Conservation (phyloP, 2,329 filamentous ascomycete species). For the Colletotrichum abscissum region DNA sequence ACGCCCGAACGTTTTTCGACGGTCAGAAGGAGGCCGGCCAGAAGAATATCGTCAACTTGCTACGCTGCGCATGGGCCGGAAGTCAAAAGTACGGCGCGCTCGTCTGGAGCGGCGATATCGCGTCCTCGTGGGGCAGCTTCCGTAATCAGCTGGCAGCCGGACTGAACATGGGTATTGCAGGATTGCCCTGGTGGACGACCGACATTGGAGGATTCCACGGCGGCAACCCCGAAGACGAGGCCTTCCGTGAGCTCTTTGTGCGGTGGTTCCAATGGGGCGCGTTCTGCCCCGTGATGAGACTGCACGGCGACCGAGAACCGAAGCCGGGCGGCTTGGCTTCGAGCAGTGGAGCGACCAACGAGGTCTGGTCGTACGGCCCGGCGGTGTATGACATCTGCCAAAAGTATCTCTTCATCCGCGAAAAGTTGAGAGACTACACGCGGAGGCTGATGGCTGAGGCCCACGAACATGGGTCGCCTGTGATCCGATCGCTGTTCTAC, state of each 20-base stretch:
- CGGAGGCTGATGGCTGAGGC: conserved; percentile 68
- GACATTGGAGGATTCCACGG: conserved; percentile 79
- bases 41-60: conserved; percentile 65
- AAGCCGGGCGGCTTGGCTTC: conserved; percentile 45
- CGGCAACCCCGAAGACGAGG: conserved; percentile 64
- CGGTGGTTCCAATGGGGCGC: conserved; percentile 78
- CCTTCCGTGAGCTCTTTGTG: conserved; percentile 72
- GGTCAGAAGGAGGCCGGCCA: conserved; percentile 65
- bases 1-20: conserved; percentile 70
- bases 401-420: conserved; percentile 68
- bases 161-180: conserved; percentile 73
- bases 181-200: conserved; percentile 76
- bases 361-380: conserved; percentile 75
- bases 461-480: conserved; percentile 67
- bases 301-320: conserved; percentile 75
- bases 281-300: conserved; percentile 74
- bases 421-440: conserved; percentile 68
- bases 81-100: conserved; percentile 73
- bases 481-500: conserved; percentile 73
- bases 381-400: conserved; percentile 70
- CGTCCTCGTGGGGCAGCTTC: conserved; percentile 70
- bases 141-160: conserved; percentile 71
- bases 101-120: conserved; percentile 76
- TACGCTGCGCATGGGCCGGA: conserved; percentile 61
- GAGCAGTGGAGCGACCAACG: conserved; percentile 66